Evolutionary conservation across 2,329 filamentous ascomycete species (phyloP), one percentile per base, ranked within the genome.

Genomic region (Beauveria sp.): DNA sequence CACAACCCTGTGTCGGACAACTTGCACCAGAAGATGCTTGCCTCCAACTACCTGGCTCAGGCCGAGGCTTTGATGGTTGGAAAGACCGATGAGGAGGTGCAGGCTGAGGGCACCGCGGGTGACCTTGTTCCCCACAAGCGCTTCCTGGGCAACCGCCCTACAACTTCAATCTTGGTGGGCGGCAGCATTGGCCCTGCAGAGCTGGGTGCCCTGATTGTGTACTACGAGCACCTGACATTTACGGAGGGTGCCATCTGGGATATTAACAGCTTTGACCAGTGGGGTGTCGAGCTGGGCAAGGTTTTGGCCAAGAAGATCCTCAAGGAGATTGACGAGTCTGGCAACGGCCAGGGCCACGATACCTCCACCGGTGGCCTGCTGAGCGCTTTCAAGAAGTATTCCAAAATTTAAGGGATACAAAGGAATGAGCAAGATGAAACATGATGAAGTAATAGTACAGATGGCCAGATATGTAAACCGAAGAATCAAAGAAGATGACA

Each of bases 241-340:
- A 96, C 91, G 43, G 95, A 99, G 80, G 95, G 95, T 70, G 93
- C 93, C 58, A 83, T 99, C 74, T 99, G 95, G 95, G 96, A 98
- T 80, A 96, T 99, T 83, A 99, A 99, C 86, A 92, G 88, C 72
- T 99, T 98, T 74, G 95, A 99, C 80, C 95, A 99, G 83, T 99
- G 95, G 95, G 95, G 95, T 79, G 95, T 99, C 50, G 95, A 99
- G 83, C 82, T 99, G 65, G 95, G 95, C 76, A 99, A 99, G 88
- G 87, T 89, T 46, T 81, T 99, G 67, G 95, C 95, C 65, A 98
- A 93, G 87, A 93, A 91, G 80, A 92, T 93, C 66, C 88, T 91
- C 69, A 76, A 77, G 71, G 95, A 99, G 82, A 83, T 99, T 63
- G 92, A 97, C 67, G 83, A 88, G 72, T 76, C 83, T n/a, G 90